Percentiles rank a stretch among this genome's conserved stretches.
Evolutionary conservation across 768 basidiomycete genomes (phyloP).

Genomic region (Leccinellum albellum): DNA sequence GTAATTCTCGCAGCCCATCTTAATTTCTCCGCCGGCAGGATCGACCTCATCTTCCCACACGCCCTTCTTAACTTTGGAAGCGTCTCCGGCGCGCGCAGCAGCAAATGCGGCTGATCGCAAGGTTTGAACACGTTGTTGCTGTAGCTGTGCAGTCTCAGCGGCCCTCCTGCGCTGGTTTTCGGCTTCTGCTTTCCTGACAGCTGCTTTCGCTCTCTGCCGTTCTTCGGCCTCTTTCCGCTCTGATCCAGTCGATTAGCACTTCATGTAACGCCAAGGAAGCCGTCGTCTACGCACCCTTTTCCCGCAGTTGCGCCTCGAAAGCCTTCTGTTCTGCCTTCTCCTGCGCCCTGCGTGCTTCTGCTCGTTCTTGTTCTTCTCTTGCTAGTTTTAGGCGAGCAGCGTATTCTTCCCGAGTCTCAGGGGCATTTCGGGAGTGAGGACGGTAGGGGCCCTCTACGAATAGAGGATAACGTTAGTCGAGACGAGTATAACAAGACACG

Average conservation of each 20-base stretch:
- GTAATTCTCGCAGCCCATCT: slow-evolving; percentile 50
- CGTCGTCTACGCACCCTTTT: slow-evolving; percentile 39
- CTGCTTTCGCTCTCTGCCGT: slow-evolving; percentile 52
- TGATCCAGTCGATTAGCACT: slow-evolving; percentile 14
- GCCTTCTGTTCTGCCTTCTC: slow-evolving; percentile 50
- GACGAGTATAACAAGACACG: slow-evolving; percentile 8
- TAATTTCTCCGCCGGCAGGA: slow-evolving; percentile 67
- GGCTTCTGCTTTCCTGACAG: slow-evolving; percentile 54
- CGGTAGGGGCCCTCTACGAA: slow-evolving; percentile 20
- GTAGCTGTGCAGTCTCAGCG: slow-evolving; percentile 44
- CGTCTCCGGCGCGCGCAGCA: slow-evolving; percentile 56
- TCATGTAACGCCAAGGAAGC: slow-evolving; percentile 3
- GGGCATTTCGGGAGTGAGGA: slow-evolving; percentile 11
- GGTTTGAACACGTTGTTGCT: slow-evolving; percentile 49
- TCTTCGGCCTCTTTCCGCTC: slow-evolving; percentile 54
- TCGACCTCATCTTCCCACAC: slow-evolving; percentile 70
- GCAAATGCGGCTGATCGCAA: slow-evolving; percentile 61
- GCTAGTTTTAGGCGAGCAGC: slow-evolving; percentile 45
- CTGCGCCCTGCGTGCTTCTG: slow-evolving; percentile 42
- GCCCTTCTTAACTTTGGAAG: slow-evolving; percentile 54
- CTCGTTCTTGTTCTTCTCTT: slow-evolving; percentile 53
- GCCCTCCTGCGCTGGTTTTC: slow-evolving; percentile 44
- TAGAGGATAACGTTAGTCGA: slow-evolving; percentile 6
- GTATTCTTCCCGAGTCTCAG: slow-evolving; percentile 53
- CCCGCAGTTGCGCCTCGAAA: slow-evolving; percentile 42